phyloP scores from a whole-genome alignment of 1,139 yeast genomes.

The Sugiyamaella paludigena region DNA sequence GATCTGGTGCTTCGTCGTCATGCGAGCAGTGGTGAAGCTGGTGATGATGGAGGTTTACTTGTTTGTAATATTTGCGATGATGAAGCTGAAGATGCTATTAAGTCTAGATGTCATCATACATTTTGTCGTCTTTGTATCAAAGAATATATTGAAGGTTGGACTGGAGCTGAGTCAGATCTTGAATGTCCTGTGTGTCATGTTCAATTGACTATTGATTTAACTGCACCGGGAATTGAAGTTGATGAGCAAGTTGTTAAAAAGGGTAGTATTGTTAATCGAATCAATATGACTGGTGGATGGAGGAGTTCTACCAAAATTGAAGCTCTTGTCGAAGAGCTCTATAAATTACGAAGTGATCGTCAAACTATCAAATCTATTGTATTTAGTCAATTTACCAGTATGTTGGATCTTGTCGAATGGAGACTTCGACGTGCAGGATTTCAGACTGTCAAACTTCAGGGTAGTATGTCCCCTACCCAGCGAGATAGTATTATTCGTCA shows the following conservation, averaged over 20 bases:
- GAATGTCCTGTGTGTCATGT: slow-evolving; percentile 97
- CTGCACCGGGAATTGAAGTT: slow-evolving; percentile 82
- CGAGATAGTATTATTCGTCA: slow-evolving; percentile 86
- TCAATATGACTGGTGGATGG: slow-evolving; percentile 85
- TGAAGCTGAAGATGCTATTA: slow-evolving; percentile 96
- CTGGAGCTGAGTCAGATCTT: slow-evolving; percentile 57
- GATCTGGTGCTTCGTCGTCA: slow-evolving; percentile 82
- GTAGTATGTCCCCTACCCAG: slow-evolving; percentile 94
- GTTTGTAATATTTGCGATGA: slow-evolving; percentile 95
- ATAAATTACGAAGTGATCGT: slow-evolving; percentile 77
- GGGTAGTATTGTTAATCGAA: slow-evolving; percentile 84
- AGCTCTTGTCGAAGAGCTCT: slow-evolving; percentile 90
- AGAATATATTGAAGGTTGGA: slow-evolving; percentile 83
- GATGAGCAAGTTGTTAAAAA: slow-evolving; percentile 61
- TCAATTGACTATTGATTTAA: slow-evolving; percentile 81
- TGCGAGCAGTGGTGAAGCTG: slow-evolving; percentile 30
- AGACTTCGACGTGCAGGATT: slow-evolving; percentile 90
- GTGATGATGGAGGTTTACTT: slow-evolving; percentile 54
- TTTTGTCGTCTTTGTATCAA: slow-evolving; percentile 89
- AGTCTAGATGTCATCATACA: slow-evolving; percentile 87
- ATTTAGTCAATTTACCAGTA: slow-evolving; percentile 93
- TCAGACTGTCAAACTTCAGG: slow-evolving; percentile 87
- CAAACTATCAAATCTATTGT: slow-evolving; percentile 94
- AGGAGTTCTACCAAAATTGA: slow-evolving; percentile 93
- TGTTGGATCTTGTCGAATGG: slow-evolving; percentile 96